Evolutionary conservation across 2,329 filamentous ascomycete genomes (phyloP), one percentile per base, ranked within the genome.

Genomic region (Fusarium avenaceum): DNA sequence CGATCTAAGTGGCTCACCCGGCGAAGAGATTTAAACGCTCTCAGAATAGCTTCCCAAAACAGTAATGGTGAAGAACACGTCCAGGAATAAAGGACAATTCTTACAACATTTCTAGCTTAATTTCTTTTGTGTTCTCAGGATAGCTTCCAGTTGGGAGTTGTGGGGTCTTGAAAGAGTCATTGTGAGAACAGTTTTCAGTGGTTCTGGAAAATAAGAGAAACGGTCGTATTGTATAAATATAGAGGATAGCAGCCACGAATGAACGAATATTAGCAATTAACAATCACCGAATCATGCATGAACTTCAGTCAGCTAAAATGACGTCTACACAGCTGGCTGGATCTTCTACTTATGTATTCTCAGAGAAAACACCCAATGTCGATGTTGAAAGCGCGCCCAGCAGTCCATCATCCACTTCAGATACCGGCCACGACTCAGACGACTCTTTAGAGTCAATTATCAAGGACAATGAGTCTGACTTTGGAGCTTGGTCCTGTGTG

Each of bases 401-500:
- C 4, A 57, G 45, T 5, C n/a, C 40, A n/a, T 30, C 39, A 35
- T 7, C 58, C 28, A 59, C 55, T 26, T 17, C 26, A 22, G 58
- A 67, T 33, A 33, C 17, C 8, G 11, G 10, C 13, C 38, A 49
- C 15, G 65, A 64, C 7, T 33, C 51, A 6, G 45, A 69, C 9
- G 24, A 20, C n/a, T 53, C 47, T 1, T 17, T 40, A 4, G 28
- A 44, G 14, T 40, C 45, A 4, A 15, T 22, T 5, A 7, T 9
- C 7, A 48, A 35, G 10, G 66, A 64, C 6, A 32, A 53, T 7
- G 65, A 69, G n/a, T 49, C 51, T 15, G 55, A 64, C 13, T 14
- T 44, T 4, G 48, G 65, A 4, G 65, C 62, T 2, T 65, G 63
- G 66, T 17, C 44, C 5, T 70, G 66, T 19, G 66, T 70, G 8